phyloP scores from a whole-genome alignment of 1,284 basidiomycete species.

The Marasmius tenuissimus region DNA sequence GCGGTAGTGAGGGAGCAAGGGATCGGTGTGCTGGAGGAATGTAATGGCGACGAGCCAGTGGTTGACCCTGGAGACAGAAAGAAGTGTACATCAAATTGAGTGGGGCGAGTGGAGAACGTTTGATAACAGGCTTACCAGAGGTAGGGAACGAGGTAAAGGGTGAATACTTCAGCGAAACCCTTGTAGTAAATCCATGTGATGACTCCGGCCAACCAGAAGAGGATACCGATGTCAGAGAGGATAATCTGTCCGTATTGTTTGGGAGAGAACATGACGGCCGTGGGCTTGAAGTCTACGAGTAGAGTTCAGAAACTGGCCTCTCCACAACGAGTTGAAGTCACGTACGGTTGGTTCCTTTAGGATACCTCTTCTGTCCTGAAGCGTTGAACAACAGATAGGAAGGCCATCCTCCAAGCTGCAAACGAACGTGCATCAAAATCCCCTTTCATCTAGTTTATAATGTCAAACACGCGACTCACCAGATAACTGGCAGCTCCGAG shows the following conservation, averaged over 20 bases:
- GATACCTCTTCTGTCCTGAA: conserved; percentile 88
- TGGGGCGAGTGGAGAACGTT: no score
- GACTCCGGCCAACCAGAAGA: conserved; percentile 71
- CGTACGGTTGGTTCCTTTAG: conserved; percentile 81
- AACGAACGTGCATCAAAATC: background rate
- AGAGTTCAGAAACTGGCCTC: background rate
- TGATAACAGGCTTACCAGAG: conserved; percentile 57
- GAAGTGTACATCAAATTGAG: background rate
- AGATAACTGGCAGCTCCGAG: conserved; percentile 70
- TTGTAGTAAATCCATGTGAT: conserved; percentile 59
- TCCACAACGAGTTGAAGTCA: conserved; percentile 18
- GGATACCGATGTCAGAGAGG: conserved; percentile 83
- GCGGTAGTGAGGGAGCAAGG: conserved; percentile 92
- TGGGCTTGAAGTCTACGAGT: conserved; percentile 77
- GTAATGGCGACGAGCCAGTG: conserved; percentile 93
- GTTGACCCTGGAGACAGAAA: conserved; percentile 52
- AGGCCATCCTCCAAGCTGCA: conserved; percentile 82
- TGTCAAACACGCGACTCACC: conserved; percentile 37
- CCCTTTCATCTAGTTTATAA: conserved; percentile 3
- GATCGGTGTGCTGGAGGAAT: conserved; percentile 98
- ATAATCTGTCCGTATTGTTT: conserved; percentile 82
- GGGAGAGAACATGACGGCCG: conserved; percentile 82
- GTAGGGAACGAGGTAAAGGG: conserved; percentile 88
- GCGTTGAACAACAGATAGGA: conserved; percentile 86
- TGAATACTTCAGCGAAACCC: conserved; percentile 77